Percentiles rank a stretch among this genome's conserved stretches.
phyloP scores from a whole-genome alignment of 1,139 yeast species.

The Hansenula lynferdii region DNA sequence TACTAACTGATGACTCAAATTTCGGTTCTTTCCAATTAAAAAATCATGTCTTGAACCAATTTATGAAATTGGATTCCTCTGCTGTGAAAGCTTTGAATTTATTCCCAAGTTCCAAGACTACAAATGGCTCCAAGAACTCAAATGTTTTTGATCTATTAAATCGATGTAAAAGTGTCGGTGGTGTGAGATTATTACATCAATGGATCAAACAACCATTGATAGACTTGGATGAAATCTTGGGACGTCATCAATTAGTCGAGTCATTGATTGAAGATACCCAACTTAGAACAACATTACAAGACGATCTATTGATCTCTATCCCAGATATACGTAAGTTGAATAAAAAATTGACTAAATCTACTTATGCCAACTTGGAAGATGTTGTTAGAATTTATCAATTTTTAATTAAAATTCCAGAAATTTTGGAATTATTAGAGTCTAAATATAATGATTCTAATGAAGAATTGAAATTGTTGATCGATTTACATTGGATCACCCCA shows the following conservation, averaged over 20 bases:
- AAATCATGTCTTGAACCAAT: conserved; percentile 67
- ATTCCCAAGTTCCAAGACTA: conserved; percentile 55
- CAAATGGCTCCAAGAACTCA: conserved; percentile 41
- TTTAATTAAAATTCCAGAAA: conserved; percentile 63
- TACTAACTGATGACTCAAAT: conserved; percentile 50
- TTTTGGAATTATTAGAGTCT: conserved; percentile 45
- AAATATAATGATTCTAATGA: conserved; percentile 25
- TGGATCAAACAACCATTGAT: conserved; percentile 97
- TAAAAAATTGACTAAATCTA: conserved; percentile 53
- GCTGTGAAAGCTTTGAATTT: conserved; percentile 85
- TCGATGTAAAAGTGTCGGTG: conserved; percentile 82
- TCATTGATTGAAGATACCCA: conserved; percentile 66
- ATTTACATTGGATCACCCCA: conserved; percentile 54
- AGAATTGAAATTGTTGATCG: conserved; percentile 32
- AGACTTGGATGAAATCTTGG: conserved; percentile 47
- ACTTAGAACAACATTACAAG: conserved; percentile 59
- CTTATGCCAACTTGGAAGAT: conserved; percentile 62
- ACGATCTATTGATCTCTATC: conserved; percentile 61
- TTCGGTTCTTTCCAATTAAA: conserved; percentile 52
- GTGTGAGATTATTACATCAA: conserved; percentile 78
- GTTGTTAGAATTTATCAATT: conserved; percentile 88
- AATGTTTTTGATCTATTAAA: conserved; percentile 81
- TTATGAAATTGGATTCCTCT: conserved; percentile 86
- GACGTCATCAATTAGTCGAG: conserved; percentile 72
- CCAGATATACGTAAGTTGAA: conserved; percentile 80